Evolutionary conservation across 2,329 filamentous ascomycete species (phyloP), one percentile per base, ranked within the genome.

Genomic region (Chrysoporthe puriensis): DNA sequence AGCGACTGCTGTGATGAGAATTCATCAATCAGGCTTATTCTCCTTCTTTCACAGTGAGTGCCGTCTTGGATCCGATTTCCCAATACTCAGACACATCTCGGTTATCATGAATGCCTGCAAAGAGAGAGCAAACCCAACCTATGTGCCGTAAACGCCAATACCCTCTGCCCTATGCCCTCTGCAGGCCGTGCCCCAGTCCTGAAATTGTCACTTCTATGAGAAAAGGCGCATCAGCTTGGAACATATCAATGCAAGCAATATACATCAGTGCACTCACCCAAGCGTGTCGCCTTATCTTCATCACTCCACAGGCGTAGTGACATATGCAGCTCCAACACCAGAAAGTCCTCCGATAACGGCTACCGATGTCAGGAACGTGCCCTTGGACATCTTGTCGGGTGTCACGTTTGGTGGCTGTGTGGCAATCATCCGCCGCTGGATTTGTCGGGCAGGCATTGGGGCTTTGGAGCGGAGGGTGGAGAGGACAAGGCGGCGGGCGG

Each of bases 391-490:
- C 34, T 44, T 58, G 1, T 58, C 52, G 1, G 63, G 54, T 8
- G 50, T 36, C 11, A 59, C n/a, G 43, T 46, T 21, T 36, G 56
- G 42, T 5, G 50, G 52, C 8, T 64, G 63, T 32, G 52, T 58
- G 11, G 63, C 32, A 18, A 64, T 58, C 11, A 40, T 32, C 32
- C 63, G 63, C 5, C 63, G 52, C 42, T 64, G 63, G 2, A 48
- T 32, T 36, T 56, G 62, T n/a, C 44, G 52, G 50, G 43, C 52
- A 11, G 63, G 43, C 9, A 48, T 18, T 16, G 16, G 18, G 16
- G 63, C 26, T 58, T 42, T 64, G 36, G 63, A 57, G 26, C 63
- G 63, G 4, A 64, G 54, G n/a, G 63, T 58, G 43, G 63, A 64
- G 26, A 64, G 26, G 26, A 43, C 52, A 3, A 59, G 26, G 13